Percentiles rank a stretch among this genome's conserved stretches.
phyloP scores from a whole-genome alignment of 129 eudicot genomes.

The Gnaphalium uliginosum region DNA sequence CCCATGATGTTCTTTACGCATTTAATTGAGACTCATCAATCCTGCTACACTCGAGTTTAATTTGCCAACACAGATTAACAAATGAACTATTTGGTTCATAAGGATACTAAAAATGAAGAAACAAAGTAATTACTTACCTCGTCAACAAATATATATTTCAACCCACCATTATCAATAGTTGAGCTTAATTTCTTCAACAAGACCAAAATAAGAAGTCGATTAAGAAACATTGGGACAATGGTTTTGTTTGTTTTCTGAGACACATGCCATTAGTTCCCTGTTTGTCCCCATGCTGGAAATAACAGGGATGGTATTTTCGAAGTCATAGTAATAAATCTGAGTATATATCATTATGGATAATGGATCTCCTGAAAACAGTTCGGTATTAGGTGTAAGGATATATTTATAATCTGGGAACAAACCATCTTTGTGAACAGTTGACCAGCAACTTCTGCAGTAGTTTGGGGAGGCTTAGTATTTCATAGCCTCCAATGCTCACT shows the following conservation, averaged over 20 bases:
- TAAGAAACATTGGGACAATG: not conserved
- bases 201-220: not conserved
- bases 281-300: not conserved
- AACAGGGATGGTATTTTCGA: not conserved
- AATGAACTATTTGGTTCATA: not conserved
- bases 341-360: too few relatives aligned
- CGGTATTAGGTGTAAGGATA: not conserved
- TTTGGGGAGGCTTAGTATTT: constrained; percentile 57
- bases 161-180: constrained; percentile 50
- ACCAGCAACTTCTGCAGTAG: constrained; percentile 66
- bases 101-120: not conserved
- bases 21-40: not conserved
- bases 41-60: not conserved
- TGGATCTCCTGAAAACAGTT: not conserved
- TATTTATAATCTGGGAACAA: not conserved
- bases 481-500: constrained; percentile 63
- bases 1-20: not conserved
- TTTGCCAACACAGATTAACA: not conserved
- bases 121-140: constrained; percentile 46
- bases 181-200: constrained; percentile 59
- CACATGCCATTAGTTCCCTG: not conserved
- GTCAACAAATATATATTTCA: constrained; percentile 53
- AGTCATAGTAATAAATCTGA: not conserved
- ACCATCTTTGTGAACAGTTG: constrained; percentile 63
- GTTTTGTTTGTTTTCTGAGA: not conserved